phyloP scores from a whole-genome alignment of 768 basidiomycete genomes.

The Cystofilobasidium macerans region DNA sequence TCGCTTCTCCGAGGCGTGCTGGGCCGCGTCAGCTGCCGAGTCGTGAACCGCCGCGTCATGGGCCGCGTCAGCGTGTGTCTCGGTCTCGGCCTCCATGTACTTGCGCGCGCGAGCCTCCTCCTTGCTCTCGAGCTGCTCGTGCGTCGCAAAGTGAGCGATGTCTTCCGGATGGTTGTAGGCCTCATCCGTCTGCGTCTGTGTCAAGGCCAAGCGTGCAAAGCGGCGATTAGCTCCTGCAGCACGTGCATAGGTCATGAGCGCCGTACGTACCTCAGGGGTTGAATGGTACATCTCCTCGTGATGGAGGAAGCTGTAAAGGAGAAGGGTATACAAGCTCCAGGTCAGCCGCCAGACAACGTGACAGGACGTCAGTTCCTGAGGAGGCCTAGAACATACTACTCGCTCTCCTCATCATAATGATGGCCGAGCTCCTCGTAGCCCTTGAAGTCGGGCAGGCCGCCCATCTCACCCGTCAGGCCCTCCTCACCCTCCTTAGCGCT shows the following conservation, averaged over 20 bases:
- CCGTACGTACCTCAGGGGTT: slow-evolving; percentile 56
- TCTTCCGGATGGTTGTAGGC: slow-evolving; percentile 80
- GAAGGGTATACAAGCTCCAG: no score
- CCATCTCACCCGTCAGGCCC: neutral
- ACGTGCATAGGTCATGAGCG: neutral
- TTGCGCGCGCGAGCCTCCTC: slow-evolving; percentile 19
- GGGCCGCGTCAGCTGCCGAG: neutral
- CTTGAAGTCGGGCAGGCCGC: slow-evolving; percentile 37
- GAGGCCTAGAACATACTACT: slow-evolving; percentile 34
- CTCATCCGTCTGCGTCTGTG: slow-evolving; percentile 80
- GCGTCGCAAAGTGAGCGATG: slow-evolving; percentile 23
- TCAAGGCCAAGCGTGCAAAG: neutral
- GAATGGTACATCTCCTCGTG: slow-evolving; percentile 93
- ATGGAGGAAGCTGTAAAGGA: slow-evolving; percentile 45
- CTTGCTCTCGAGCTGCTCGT: slow-evolving; percentile 21
- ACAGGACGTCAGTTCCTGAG: neutral
- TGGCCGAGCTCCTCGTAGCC: slow-evolving; percentile 38
- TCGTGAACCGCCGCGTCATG: slow-evolving; percentile 5
- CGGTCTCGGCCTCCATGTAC: slow-evolving; percentile 26
- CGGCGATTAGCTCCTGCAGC: neutral
- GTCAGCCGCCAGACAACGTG: neutral
- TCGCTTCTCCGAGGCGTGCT: neutral
- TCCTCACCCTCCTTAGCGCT: slow-evolving; percentile 28
- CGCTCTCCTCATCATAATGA: slow-evolving; percentile 38
- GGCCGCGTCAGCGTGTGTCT: slow-evolving; percentile 23